A percentile compares a stretch with the other conserved stretches of the same genome.
Evolutionary conservation across 495 filamentous ascomycete genomes (phyloP).

Genomic region (Aspergillus taichungensis): DNA sequence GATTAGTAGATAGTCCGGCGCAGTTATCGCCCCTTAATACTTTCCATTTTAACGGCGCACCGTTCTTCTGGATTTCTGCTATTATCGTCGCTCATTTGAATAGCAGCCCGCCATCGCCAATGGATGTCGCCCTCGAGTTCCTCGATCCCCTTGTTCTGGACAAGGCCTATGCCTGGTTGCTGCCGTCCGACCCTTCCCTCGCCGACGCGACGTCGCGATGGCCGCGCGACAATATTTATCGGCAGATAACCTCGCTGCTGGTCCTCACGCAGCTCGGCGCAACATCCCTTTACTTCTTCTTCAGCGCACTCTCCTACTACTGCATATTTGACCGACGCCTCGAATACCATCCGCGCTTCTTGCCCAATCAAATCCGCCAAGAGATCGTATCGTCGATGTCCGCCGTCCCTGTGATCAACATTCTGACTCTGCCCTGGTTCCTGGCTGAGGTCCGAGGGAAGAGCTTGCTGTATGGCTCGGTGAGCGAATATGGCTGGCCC

Average conservation of each 20-base stretch:
- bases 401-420: conserved; percentile 58
- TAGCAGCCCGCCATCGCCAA: no score
- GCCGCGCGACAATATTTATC: conserved; percentile 52
- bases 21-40: no score
- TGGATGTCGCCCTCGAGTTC: no score
- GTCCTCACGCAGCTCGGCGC: conserved; percentile 62
- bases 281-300: conserved; percentile 44
- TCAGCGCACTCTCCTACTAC: conserved; percentile 47
- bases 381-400: conserved; percentile 55
- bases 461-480: conserved; percentile 55
- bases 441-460: conserved; percentile 58
- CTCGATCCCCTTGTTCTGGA: no score
- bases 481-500: conserved; percentile 11
- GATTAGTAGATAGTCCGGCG: no score
- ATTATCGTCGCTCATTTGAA: no score
- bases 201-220: conserved; percentile 13
- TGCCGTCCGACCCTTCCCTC: no score
- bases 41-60: no score
- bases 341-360: conserved; percentile 65
- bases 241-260: conserved; percentile 52
- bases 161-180: no score
- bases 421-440: conserved; percentile 58
- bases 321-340: conserved; percentile 70
- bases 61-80: no score
- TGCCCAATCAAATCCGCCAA: conserved; percentile 65